These are phyloP conservation scores for Dioscorea dumetorum DNA, from an alignment of 106 monocot species.

Conservation along the genomic window DNA sequence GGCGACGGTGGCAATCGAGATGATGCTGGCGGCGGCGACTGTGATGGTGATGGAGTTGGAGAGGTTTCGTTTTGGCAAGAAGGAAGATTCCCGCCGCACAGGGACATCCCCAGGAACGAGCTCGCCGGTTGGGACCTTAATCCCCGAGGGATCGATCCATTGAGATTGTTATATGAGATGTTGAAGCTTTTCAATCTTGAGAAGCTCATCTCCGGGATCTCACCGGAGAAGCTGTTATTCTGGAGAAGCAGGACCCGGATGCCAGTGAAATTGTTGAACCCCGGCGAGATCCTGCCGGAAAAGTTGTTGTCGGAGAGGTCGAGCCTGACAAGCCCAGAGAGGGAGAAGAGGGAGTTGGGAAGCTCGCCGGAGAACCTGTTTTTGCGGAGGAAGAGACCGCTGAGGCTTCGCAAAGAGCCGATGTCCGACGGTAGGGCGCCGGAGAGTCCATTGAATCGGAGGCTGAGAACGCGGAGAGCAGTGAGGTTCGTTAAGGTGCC, in stretches of 20 bases:
- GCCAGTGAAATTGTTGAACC: constrained; percentile 43
- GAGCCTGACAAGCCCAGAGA: constrained; percentile 48
- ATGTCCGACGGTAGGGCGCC: constrained; percentile 65
- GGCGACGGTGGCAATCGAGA: too few species aligned
- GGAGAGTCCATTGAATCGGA: constrained; percentile 67
- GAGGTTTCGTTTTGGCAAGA: constrained; percentile 36
- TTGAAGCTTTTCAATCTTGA: constrained; percentile 51
- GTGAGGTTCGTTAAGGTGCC: constrained; percentile 57
- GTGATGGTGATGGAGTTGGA: constrained; percentile 8
- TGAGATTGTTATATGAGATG: constrained; percentile 74
- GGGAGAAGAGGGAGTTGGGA: constrained; percentile 20
- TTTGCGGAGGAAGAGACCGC: constrained; percentile 53
- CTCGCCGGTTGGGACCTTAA: constrained; percentile 26
- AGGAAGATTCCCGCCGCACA: constrained; percentile 57
- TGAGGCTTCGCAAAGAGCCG: constrained; percentile 25
- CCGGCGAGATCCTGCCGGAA: constrained; percentile 46
- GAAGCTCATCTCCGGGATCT: not conserved
- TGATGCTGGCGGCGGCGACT: not conserved
- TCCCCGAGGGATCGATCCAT: constrained; percentile 57
- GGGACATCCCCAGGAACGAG: constrained; percentile 42
- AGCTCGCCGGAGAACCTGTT: constrained; percentile 63
- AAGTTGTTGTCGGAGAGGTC: constrained; percentile 55
- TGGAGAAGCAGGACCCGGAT: constrained; percentile 51
- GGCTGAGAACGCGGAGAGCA: constrained; percentile 50
- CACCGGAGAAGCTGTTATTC: constrained; percentile 30